Base-by-base conservation (phyloP, 1,139 yeast species). In the Waltiozyma sp. region DNA sequence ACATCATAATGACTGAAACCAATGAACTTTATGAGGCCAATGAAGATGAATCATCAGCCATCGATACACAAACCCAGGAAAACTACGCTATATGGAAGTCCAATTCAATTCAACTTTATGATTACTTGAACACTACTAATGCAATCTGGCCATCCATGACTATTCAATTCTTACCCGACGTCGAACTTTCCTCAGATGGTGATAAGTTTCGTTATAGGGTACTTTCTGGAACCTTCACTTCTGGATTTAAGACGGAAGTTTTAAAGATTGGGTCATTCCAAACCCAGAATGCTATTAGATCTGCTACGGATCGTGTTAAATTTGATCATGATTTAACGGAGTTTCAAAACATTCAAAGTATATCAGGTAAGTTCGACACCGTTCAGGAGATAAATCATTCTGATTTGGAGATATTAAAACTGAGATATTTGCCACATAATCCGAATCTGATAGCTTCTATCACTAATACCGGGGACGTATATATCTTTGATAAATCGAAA, bases 131-230 rank as follows among this genome's bases (percentile, higher is more conserved):
- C 51, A 88, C 86, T 44, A 78, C 83, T 3, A 83, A 87, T 4
- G 65, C 81, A 41, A 74, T 81, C 34, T 83, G 93, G 93, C 93
- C 94, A 0, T 82, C 91, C 1, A 61, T 83, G 40, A 77, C 89
- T 2, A 73, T 83, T n/a, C 83, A 82, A 57, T 80, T 86, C 75
- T 65, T 81, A 40, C 87, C 87, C 1, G 74, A 72, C 41, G 62
- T 59, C n/a, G 47, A 47, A 23, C 34, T 24, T n/a, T 24, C 40
- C n/a, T 19, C 37, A 42, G 45, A 43, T 8, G 41, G 38, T 7
- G 41, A 45, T 38, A 48, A 46, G 37, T 37, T 41, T 15, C 47
- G 51, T 4, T 53, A 55, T 37, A 47, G 61, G 35, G 60, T 87
- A 28, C 59, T 85, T 35, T 64, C 85, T 36, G 88, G 93, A n/a